phyloP scores from a whole-genome alignment of 1,139 yeast species.

The Arxiozyma slooffiae region DNA sequence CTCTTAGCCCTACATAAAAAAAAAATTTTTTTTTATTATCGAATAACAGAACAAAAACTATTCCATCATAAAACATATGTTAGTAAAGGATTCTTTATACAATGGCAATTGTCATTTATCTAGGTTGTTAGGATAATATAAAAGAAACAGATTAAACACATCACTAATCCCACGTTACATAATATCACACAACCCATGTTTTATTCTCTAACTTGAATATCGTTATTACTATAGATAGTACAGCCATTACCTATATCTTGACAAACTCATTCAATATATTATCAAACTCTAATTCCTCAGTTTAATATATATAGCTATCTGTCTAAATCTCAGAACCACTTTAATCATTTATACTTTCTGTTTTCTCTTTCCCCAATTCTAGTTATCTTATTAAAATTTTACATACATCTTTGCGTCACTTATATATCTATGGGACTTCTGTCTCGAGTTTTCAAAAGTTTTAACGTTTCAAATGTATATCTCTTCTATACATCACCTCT shows the following conservation, averaged over 20 bases:
- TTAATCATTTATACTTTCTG: neutral
- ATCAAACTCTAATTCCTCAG: neutral
- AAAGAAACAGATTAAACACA: neutral
- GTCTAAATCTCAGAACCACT: neutral
- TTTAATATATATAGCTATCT: no score
- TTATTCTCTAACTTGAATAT: no score
- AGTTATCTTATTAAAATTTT: neutral
- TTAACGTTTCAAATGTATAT: neutral
- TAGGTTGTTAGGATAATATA: neutral
- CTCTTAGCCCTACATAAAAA: conserved; percentile 75
- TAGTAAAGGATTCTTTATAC: conserved; percentile 5
- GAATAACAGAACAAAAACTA: neutral
- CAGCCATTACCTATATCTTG: neutral
- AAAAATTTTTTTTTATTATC: neutral
- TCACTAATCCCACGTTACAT: no score
- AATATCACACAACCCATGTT: neutral
- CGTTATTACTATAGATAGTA: neutral
- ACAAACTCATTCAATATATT: neutral
- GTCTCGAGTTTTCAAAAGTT: neutral
- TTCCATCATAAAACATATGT: conserved; percentile 1
- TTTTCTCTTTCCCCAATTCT: neutral
- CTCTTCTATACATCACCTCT: neutral
- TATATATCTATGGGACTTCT: conserved; percentile 7
- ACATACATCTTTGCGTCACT: conserved; percentile 17
- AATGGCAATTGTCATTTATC: neutral